Base-by-base conservation (phyloP, 1,139 yeast genomes). In the Candida gigantensis region DNA sequence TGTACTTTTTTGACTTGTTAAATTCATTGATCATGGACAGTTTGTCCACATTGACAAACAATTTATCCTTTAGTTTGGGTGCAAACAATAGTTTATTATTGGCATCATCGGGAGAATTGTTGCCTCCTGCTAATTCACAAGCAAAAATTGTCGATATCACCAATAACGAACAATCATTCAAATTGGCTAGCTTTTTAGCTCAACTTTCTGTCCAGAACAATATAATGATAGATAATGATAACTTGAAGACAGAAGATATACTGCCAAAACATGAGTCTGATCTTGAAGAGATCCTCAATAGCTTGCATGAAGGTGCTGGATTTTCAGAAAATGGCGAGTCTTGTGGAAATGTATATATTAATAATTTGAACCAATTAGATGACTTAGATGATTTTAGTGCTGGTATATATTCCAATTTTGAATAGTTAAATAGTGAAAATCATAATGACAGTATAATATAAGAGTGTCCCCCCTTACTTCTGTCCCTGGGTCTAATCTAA, bases 331-430 rank as follows among this genome's bases (percentile, higher is more conserved):
- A 8, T 10, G 11, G 56, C 16, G 68, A 62, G 29, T 55, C 72
- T 30, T 57, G 70, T 5, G 76, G 76, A 8, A 71, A 71, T 46
- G 57, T 59, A 13, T 71, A 62, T 47, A 53, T 71, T 30, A 68
- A 67, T 53, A 63, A 63, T 28, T 54, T 80, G 52, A 79, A 79
- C 53, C 68, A 71, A 37, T 66, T 79, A 23, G 81, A 79, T 17
- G 89, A 81, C 44, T 72, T 90, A 44, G 95, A 87, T 49, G 96
- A 89, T 43, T 76, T 90, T 51, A 82, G 95, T 61, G 97, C 97
- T 4, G 76, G 89, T 50, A 92, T 90, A 7, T 90, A 90, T 58
- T 84, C 96, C 23, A 88, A 88, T 55, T 87, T 85, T 59, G 85
- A 81, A 42, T 70, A 57, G n/a, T n/a, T n/a, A n/a, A n/a, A n/a